Conservation (phyloP, 2,329 filamentous ascomycete genomes). For the Monosporascus cannonballus region DNA sequence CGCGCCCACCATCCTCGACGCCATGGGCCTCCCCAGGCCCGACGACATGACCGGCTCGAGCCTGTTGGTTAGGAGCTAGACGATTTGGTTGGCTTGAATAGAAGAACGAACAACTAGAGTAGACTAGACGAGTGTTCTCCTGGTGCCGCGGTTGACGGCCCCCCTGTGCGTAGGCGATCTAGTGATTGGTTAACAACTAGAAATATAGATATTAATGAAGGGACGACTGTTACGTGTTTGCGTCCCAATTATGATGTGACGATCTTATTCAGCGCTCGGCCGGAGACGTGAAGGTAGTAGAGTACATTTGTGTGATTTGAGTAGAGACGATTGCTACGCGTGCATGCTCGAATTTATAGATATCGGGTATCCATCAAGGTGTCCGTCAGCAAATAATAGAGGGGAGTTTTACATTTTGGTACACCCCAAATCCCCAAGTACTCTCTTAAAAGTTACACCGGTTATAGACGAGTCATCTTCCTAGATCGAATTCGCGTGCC, state of each 20-base stretch:
- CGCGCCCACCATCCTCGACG: conserved; percentile 83
- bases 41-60: conserved; percentile 87
- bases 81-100: background rate
- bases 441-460: no score
- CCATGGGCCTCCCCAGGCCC: conserved; percentile 87
- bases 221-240: background rate
- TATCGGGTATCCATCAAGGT: background rate
- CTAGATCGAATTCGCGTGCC: no score
- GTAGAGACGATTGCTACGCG: background rate
- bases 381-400: background rate
- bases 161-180: background rate
- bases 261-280: no score
- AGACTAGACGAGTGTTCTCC: no score
- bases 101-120: no score
- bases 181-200: conserved; percentile 1
- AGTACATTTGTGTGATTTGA: background rate
- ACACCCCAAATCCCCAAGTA: no score
- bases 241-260: no score
- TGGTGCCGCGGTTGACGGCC: background rate
- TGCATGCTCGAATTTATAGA: background rate
- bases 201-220: conserved; percentile 11
- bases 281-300: background rate
- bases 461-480: no score
- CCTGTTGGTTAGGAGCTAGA: conserved; percentile 68
- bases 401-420: no score